These are phyloP conservation scores for Termitomyces sp. DNA, from an alignment of 768 basidiomycete genomes.

Conservation along the genomic window DNA sequence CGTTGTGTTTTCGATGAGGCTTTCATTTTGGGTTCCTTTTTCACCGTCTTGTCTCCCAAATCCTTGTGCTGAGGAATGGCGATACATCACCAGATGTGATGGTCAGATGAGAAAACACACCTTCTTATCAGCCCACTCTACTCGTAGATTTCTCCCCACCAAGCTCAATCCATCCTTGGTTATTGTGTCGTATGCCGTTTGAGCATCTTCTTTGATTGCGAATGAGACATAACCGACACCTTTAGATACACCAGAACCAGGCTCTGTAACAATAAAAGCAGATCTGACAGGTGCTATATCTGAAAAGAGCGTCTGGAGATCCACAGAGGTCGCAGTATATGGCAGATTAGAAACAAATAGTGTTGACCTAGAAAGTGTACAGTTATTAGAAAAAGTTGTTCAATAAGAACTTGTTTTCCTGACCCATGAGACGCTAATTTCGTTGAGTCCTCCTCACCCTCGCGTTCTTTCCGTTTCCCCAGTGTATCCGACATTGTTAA, in stretches of 20 bases:
- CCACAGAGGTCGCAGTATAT: slow-evolving; percentile 84
- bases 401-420: slow-evolving; percentile 2
- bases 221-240: slow-evolving; percentile 97
- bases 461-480: slow-evolving; percentile 41
- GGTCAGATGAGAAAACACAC: slow-evolving; percentile 31
- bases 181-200: slow-evolving; percentile 62
- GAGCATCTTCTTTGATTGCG: slow-evolving; percentile 84
- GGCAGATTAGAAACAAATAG: slow-evolving; percentile 93
- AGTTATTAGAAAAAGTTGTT: slow-evolving; percentile 1
- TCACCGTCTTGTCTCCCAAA: slow-evolving; percentile 26
- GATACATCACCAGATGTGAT: background rate
- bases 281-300: slow-evolving; percentile 92
- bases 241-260: slow-evolving; percentile 71
- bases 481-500: slow-evolving; percentile 22
- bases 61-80: slow-evolving; percentile 36
- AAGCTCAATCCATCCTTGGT: slow-evolving; percentile 59
- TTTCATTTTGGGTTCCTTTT: slow-evolving; percentile 36
- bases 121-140: slow-evolving; percentile 79
- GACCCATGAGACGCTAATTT: slow-evolving; percentile 27
- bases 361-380: slow-evolving; percentile 53
- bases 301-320: slow-evolving; percentile 90
- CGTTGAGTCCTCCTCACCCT: slow-evolving; percentile 24
- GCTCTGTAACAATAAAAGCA: slow-evolving; percentile 88
- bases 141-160: slow-evolving; percentile 64
- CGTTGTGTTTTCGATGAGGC: slow-evolving; percentile 28